Evolutionary conservation across 2,329 filamentous ascomycete genomes (phyloP), one percentile per base, ranked within the genome.

Genomic region (Hirsutella rhossiliensis): DNA sequence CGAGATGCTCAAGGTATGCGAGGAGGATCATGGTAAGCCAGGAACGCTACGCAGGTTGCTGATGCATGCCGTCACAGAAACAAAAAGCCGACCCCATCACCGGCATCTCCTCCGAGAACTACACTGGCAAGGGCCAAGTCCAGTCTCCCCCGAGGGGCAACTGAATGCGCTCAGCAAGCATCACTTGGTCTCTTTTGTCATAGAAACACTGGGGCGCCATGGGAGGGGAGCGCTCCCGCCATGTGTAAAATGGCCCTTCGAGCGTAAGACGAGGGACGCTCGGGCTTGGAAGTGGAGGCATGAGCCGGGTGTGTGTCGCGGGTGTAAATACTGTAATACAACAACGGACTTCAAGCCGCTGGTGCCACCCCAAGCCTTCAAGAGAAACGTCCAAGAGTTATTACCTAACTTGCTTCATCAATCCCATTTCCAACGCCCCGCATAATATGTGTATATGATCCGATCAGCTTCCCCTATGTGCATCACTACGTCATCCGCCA

Each of bases 1-100:
- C 69, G 92, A 96, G 73, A 92, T 85, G 68, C 75, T 96, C 66
- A 89, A 81, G 78, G 90, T 94, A 71, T 41, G 52, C 47, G 30
- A n/a, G 27, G 12, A 17, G n/a, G 8, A 8, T 5, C 11, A 7
- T 20, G 19, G 6, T 17, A 15, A 17, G n/a, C 34, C 11, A 17
- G 6, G 11, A 17, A 1, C 31, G 11, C 19, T 11, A 20, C 6
- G 18, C 31, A 31, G 20, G 41, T 47, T 36, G 11, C 43, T 40
- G 18, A 40, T 40, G 6, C 39, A 34, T 23, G 38, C 36, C 34
- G 5, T n/a, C 19, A 63, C 63, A 94, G 86, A 72, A 73, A 62
- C 85, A 94, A 79, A 84, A 82, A 60, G 74, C 86, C 62, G 88
- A 95, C 63, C 88, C 88, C 49, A 77, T 95, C 65, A 87, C 84